Conservation (phyloP, 1,139 yeast genomes). For the Taiozyma sp. region DNA sequence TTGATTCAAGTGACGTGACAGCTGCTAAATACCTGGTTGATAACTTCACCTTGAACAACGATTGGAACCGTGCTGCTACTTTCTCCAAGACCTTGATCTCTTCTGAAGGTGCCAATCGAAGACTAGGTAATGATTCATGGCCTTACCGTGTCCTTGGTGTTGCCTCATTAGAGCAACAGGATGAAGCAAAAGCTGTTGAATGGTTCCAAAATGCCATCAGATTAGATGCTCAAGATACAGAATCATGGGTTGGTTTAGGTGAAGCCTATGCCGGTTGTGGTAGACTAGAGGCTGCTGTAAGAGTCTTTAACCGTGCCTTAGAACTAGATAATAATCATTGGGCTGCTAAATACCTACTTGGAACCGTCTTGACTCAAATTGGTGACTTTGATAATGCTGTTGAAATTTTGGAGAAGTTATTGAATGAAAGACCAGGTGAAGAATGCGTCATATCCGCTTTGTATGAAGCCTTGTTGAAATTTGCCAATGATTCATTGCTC, state of each 20-base stretch:
- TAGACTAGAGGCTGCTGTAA: conserved; percentile 76
- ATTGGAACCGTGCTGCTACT: conserved; percentile 84
- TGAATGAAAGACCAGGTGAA: conserved; percentile 41
- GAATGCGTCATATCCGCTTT: conserved; percentile 53
- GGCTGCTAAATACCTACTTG: conserved; percentile 63
- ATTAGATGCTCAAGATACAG: conserved; percentile 55
- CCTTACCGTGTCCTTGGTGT: conserved; percentile 86
- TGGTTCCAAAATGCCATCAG: conserved; percentile 86
- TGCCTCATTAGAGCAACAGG: conserved; percentile 63
- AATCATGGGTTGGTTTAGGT: conserved; percentile 92
- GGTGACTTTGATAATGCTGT: conserved; percentile 48
- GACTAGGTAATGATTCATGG: conserved; percentile 54
- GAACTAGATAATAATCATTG: conserved; percentile 47
- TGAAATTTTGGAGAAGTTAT: conserved; percentile 36
- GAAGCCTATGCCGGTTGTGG: conserved; percentile 89
- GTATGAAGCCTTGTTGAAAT: conserved; percentile 49
- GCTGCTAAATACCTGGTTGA: conserved; percentile 73
- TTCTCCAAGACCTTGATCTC: conserved; percentile 59
- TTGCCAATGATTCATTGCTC: conserved; percentile 45
- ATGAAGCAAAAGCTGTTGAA: conserved; percentile 77
- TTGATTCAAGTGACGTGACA: conserved; percentile 67
- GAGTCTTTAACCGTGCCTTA: conserved; percentile 68
- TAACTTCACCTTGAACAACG: conserved; percentile 56
- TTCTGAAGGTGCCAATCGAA: conserved; percentile 54
- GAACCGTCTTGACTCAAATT: conserved; percentile 48